Evolutionary conservation across 305 asterid species (phyloP), one percentile per base, ranked within the genome.

Genomic region (Salvia sclarea): DNA sequence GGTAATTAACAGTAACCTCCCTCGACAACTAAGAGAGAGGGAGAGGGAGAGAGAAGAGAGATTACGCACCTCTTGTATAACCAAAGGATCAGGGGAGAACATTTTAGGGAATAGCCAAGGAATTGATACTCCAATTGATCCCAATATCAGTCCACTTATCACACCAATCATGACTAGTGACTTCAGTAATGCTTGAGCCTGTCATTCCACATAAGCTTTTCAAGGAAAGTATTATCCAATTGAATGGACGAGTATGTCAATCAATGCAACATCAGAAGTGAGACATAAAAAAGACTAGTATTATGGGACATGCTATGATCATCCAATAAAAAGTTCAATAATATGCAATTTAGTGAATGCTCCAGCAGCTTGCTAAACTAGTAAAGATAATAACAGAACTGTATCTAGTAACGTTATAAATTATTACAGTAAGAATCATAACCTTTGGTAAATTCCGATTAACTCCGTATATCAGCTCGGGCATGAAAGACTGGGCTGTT

Each of bases 401-500:
- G 62, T 77, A 40, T 18, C 64, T 64, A 33, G 37, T 18, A 72
- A 66, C 33, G 25, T 1, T 38, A 3, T 28, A 43, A 75, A 28
- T 31, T 40, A 18, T 58, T 21, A 49, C 14, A 40, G 22, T 20
- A 49, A 62, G 70, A 70, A 47, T 14, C 65, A 62, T 76, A 47
- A 90, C 98, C 98, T 93, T 93, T 18, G 85, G 53, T 70, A 87
- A 78, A 80, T 83, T 90, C 64, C 90, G 84, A 49, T 80, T 88
- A 48, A 80, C 86, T 80, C 96, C 98, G 76, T 84, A 85, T 38
- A 91, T 72, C 75, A 88, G 71, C 79, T 88, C 96, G 1, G 96
- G 98, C 95, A 88, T 87, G 81, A 87, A 91, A 54, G 97, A 87
- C 81, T 90, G 98, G 22, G 97, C 92, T 12, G 98, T 93, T 80